These are phyloP conservation scores for Lizonia empirigonia DNA, from an alignment of 2,329 filamentous ascomycete species.

Conservation along the genomic window DNA sequence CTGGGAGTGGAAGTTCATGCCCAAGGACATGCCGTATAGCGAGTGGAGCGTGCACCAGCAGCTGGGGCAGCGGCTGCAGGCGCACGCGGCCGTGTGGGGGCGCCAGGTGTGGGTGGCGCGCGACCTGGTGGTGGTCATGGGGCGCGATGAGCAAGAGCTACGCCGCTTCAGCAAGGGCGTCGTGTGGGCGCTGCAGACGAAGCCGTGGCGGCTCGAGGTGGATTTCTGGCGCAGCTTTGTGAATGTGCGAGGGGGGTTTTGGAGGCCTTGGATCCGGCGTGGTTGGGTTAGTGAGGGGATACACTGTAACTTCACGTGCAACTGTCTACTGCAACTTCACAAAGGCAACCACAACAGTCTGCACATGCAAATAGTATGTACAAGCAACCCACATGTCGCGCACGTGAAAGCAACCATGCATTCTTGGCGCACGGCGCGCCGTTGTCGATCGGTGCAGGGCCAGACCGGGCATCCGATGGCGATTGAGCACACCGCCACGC, in stretches of 20 bases:
- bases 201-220: conserved; percentile 57
- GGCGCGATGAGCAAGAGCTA: conserved; percentile 49
- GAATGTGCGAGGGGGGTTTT: conserved; percentile 55
- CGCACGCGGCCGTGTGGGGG: conserved; percentile 39
- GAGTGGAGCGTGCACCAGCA: conserved; percentile 54
- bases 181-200: conserved; percentile 55
- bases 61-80: conserved; percentile 39
- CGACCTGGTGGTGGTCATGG: conserved; percentile 57
- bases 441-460: conserved; percentile 5
- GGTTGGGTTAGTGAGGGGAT: too few relatives aligned
- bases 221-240: conserved; percentile 60
- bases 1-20: conserved; percentile 57
- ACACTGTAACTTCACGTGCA: too few relatives aligned
- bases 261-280: conserved; percentile 50
- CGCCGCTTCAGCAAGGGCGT: conserved; percentile 48
- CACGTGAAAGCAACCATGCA: neutral
- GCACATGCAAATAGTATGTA: neutral
- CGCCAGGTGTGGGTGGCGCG: conserved; percentile 50
- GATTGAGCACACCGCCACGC: too few relatives aligned
- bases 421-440: neutral
- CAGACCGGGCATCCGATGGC: neutral
- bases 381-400: too few relatives aligned
- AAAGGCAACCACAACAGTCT: too few relatives aligned
- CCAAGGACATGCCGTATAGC: conserved; percentile 54
- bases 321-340: neutral